Conservation (phyloP, 495 filamentous ascomycete genomes). For the Penicillium lividum region DNA sequence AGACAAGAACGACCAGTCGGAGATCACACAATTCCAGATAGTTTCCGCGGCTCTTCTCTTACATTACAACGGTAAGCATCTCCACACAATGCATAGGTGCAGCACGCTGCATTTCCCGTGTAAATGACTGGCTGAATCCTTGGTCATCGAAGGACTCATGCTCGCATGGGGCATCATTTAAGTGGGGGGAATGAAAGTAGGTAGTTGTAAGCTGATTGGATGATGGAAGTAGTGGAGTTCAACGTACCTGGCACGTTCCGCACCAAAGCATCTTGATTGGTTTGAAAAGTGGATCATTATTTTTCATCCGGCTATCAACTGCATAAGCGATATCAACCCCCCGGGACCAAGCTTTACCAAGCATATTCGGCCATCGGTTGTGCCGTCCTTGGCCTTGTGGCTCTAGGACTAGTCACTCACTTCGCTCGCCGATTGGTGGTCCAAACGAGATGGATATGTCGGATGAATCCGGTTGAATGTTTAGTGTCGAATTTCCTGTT, state of each 20-base stretch:
- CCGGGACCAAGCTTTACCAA: not conserved
- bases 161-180: not conserved
- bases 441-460: not conserved
- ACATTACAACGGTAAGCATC: not conserved
- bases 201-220: not conserved
- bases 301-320: not conserved
- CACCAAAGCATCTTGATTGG: not conserved
- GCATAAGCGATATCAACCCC: not conserved
- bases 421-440: not conserved
- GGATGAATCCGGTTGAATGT: not conserved
- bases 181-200: not conserved
- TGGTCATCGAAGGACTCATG: not conserved
- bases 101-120: not conserved
- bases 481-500: not conserved
- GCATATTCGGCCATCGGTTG: not conserved
- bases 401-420: not conserved
- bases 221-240: not conserved
- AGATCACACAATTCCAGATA: not conserved
- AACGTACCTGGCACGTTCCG: not conserved
- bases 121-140: not conserved
- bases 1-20: slow-evolving; percentile 1
- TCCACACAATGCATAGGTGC: not conserved
- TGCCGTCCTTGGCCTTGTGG: not conserved
- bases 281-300: not conserved
- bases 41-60: not conserved